phyloP scores from a whole-genome alignment of 345 rosid species.

The Physaria fendleri region DNA sequence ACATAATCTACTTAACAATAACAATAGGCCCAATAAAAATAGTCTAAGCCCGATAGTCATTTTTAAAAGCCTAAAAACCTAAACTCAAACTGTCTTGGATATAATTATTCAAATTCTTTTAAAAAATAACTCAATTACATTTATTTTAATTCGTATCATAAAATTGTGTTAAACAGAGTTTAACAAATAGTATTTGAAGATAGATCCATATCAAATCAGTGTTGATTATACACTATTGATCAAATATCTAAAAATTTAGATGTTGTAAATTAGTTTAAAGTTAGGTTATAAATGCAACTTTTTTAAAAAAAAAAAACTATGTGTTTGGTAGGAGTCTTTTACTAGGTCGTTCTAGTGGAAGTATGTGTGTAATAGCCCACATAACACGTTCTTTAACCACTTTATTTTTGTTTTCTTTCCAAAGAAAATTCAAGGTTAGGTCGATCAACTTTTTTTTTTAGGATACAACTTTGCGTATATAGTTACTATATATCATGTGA shows the following conservation, averaged over 20 bases:
- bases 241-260: background rate
- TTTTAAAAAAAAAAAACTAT: background rate
- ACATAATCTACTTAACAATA: background rate
- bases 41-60: background rate
- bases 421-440: slow-evolving; percentile 15
- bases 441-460: slow-evolving; percentile 4
- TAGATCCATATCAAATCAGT: background rate
- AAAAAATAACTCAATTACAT: background rate
- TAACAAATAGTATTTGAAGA: background rate
- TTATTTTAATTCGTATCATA: background rate
- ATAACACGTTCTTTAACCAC: slow-evolving; percentile 14
- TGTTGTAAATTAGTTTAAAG: background rate
- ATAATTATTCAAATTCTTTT: background rate
- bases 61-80: too few relatives aligned
- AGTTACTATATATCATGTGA: background rate
- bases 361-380: slow-evolving; percentile 3
- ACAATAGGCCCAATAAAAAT: background rate
- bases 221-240: background rate
- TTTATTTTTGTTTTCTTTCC: background rate
- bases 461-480: background rate
- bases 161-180: background rate
- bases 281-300: background rate
- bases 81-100: too few relatives aligned
- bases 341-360: background rate
- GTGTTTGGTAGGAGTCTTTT: slow-evolving; percentile 4